Percentiles rank a stretch among this genome's conserved stretches.
phyloP scores from a whole-genome alignment of 345 rosid species.

The Boechera stricta region DNA sequence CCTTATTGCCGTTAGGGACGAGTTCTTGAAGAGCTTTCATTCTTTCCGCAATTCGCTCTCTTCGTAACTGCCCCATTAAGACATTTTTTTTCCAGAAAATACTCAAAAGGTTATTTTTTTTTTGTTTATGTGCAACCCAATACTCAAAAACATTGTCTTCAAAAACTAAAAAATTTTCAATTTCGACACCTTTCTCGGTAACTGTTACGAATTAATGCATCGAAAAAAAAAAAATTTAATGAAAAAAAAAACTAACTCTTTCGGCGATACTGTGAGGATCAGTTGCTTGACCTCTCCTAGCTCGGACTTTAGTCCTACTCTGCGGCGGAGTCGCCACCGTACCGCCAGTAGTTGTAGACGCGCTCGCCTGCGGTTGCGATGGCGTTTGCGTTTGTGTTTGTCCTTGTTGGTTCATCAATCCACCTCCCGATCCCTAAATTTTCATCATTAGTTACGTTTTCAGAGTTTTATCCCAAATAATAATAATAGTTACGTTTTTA shows the following conservation, averaged over 20 bases:
- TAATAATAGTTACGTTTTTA: background rate
- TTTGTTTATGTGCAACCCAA: no score
- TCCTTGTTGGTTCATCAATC: slow-evolving; percentile 51
- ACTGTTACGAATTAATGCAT: slow-evolving; percentile 36
- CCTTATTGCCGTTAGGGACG: slow-evolving; percentile 98
- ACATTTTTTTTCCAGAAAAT: slow-evolving; percentile 11
- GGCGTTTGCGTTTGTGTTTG: slow-evolving; percentile 45
- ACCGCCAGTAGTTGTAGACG: slow-evolving; percentile 31
- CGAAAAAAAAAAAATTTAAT: background rate
- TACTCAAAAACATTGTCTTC: no score
- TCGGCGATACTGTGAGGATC: slow-evolving; percentile 99
- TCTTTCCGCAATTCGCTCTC: slow-evolving; percentile 98
- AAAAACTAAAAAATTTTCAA: background rate
- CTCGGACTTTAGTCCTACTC: slow-evolving; percentile 80
- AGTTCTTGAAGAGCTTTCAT: slow-evolving; percentile 98
- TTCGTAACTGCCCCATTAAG: slow-evolving; percentile 68
- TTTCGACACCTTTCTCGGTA: slow-evolving; percentile 38
- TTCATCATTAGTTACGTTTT: background rate
- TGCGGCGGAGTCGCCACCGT: slow-evolving; percentile 57
- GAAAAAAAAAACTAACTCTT: slow-evolving; percentile 52
- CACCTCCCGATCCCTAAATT: slow-evolving; percentile 46
- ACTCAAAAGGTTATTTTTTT: background rate
- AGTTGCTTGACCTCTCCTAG: slow-evolving; percentile 98
- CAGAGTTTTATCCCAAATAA: no score
- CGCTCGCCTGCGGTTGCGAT: slow-evolving; percentile 54